phyloP scores from a whole-genome alignment of 257 asterid genomes.

The Solanum bulbocastanum region DNA sequence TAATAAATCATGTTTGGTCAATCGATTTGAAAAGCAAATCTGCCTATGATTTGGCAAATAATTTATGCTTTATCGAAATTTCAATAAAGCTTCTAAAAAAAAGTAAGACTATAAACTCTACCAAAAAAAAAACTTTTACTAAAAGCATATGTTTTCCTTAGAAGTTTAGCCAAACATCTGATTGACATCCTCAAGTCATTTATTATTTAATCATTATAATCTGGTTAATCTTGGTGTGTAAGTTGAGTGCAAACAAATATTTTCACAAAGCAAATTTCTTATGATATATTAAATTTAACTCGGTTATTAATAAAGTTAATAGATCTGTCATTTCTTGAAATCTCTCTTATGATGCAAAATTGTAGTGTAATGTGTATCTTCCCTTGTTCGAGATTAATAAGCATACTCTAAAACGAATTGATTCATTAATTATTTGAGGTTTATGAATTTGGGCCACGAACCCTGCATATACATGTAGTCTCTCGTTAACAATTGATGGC shows the following conservation, averaged over 20 bases:
- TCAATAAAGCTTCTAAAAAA: background rate
- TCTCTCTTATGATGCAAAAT: background rate
- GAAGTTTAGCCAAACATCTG: background rate
- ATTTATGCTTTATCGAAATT: background rate
- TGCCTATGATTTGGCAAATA: background rate
- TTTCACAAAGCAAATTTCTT: background rate
- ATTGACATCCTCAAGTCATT: background rate
- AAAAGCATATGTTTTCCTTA: background rate
- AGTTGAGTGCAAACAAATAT: too few species aligned
- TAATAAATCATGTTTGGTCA: background rate
- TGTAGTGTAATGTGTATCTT: fast-evolving
- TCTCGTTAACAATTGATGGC: background rate
- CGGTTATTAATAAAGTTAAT: fast-evolving
- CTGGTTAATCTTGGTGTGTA: background rate
- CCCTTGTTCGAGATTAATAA: background rate
- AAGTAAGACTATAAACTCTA: background rate
- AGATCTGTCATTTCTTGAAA: too few species aligned
- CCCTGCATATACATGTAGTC: background rate
- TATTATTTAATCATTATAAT: too few species aligned
- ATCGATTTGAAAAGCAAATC: background rate
- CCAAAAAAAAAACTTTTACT: background rate
- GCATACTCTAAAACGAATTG: background rate
- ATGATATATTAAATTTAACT: fast-evolving
- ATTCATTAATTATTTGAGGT: background rate
- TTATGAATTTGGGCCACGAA: background rate